Conservation (phyloP, 1,139 yeast species). For the Geotrichum australiense region DNA sequence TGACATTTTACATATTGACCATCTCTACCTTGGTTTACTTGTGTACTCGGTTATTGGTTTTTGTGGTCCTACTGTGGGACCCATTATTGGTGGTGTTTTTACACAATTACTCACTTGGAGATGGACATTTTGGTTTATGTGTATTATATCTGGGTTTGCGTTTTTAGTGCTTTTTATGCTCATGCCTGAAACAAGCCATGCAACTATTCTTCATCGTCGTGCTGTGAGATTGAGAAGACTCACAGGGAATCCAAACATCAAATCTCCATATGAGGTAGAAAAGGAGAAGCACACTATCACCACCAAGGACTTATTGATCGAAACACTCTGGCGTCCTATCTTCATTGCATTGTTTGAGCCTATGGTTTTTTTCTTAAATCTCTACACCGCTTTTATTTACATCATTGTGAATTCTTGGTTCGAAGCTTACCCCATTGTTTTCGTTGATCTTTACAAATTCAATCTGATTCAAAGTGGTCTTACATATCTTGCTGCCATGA, state of each 20-base stretch:
- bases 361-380: constrained; percentile 33
- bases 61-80: constrained; percentile 60
- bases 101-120: constrained; percentile 32
- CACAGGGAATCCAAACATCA: constrained; percentile 38
- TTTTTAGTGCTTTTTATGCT: constrained; percentile 34
- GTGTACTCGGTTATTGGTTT: constrained; percentile 49
- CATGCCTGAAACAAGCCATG: constrained; percentile 48
- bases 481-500: constrained; percentile 40
- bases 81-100: constrained; percentile 57
- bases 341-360: constrained; percentile 36
- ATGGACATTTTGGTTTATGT: constrained; percentile 43
- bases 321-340: constrained; percentile 43
- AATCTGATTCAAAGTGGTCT: constrained; percentile 46
- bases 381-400: constrained; percentile 49
- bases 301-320: constrained; percentile 28
- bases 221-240: constrained; percentile 43
- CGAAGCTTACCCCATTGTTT: constrained; percentile 57
- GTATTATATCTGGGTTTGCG: constrained; percentile 37
- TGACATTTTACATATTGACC: constrained; percentile 38
- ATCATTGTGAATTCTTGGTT: constrained; percentile 51
- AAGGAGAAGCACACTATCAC: constrained; percentile 21
- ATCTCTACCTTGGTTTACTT: constrained; percentile 37
- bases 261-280: constrained; percentile 39
- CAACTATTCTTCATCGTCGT: constrained; percentile 41
- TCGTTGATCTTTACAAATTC: constrained; percentile 41